phyloP scores from a whole-genome alignment of 306 rosid species.

The Cicer bijugum region DNA sequence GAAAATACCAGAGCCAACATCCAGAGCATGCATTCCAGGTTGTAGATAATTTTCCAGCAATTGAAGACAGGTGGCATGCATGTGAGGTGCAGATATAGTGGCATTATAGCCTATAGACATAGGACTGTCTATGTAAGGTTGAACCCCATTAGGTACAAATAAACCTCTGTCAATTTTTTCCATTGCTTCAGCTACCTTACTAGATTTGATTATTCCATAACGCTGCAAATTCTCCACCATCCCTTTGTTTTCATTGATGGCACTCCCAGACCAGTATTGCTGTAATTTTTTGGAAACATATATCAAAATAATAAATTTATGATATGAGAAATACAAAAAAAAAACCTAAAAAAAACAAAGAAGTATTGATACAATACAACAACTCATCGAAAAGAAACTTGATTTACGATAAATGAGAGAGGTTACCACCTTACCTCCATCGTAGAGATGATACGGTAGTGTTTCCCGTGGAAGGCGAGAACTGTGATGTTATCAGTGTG shows the following conservation, averaged over 20 bases:
- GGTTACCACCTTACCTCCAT: constrained; percentile 96
- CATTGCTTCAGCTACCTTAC: constrained; percentile 75
- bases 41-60: constrained; percentile 80
- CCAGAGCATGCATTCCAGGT: constrained; percentile 90
- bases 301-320: not conserved
- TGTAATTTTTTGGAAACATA: constrained; percentile 44
- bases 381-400: not conserved
- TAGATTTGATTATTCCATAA: constrained; percentile 69
- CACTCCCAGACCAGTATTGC: constrained; percentile 70
- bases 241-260: constrained; percentile 63
- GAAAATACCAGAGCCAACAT: constrained; percentile 83
- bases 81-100: constrained; percentile 98
- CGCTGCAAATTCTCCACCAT: constrained; percentile 80
- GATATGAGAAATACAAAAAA: not conserved
- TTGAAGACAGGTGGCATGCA: constrained; percentile 95
- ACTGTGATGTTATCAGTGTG: not conserved
- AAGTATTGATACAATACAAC: not conserved
- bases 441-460: constrained; percentile 43
- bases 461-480: constrained; percentile 53
- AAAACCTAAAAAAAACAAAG: not conserved
- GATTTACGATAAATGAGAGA: not conserved
- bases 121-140: constrained; percentile 83
- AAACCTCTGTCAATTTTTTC: constrained; percentile 76
- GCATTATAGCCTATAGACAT: constrained; percentile 85
- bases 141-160: constrained; percentile 70